These are phyloP conservation scores for sunflower (Helianthus annuus) DNA, from an alignment of 129 eudicot genomes.

Conservation along the genomic window DNA sequence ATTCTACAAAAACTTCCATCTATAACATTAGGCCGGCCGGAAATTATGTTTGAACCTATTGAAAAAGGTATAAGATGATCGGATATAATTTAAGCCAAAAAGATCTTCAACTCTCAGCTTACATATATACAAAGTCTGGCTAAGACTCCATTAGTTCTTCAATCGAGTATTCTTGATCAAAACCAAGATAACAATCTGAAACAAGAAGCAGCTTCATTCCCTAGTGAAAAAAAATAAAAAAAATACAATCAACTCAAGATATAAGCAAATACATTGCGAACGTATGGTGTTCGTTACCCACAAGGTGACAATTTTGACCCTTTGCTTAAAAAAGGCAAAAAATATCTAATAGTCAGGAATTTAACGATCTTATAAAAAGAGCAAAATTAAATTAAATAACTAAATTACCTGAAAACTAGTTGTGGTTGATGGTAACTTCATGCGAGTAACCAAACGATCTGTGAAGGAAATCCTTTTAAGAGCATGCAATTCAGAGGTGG, in stretches of 20 bases:
- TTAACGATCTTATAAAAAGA: neutral
- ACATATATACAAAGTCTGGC: neutral
- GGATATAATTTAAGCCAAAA: too few relatives aligned
- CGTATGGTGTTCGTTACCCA: neutral
- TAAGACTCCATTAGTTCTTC: slow-evolving; percentile 43
- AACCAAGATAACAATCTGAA: slow-evolving; percentile 92
- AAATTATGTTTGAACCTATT: too few relatives aligned
- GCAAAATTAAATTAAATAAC: neutral
- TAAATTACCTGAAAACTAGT: slow-evolving; percentile 52
- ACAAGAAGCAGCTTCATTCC: slow-evolving; percentile 79
- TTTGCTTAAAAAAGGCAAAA: neutral
- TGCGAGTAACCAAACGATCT: slow-evolving; percentile 58
- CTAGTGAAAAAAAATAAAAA: slow-evolving; percentile 34
- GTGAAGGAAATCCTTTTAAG: slow-evolving; percentile 82
- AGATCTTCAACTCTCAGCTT: neutral
- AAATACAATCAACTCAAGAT: neutral
- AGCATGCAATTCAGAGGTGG: slow-evolving; percentile 72
- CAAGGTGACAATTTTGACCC: neutral
- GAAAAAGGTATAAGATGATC: too few relatives aligned
- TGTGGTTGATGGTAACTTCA: slow-evolving; percentile 70
- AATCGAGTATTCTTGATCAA: slow-evolving; percentile 67
- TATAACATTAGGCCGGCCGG: too few relatives aligned
- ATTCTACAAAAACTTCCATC: too few relatives aligned
- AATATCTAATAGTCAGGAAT: neutral
- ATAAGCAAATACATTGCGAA: neutral